phyloP scores from a whole-genome alignment of 1,284 basidiomycete species.

The Melampsora larici-populina region DNA sequence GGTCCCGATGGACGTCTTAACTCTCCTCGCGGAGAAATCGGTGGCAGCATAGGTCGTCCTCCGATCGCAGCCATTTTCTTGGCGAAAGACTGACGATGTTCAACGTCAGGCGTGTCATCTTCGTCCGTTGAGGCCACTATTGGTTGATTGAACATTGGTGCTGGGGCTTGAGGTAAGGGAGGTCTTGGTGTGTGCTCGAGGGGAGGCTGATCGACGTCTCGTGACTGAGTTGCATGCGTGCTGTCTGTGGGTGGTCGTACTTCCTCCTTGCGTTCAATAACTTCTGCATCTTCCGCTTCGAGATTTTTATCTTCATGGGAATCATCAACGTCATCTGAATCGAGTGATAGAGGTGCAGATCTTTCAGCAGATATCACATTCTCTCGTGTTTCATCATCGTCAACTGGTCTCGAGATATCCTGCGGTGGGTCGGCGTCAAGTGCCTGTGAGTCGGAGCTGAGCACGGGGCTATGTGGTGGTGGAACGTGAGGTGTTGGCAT shows the following conservation, averaged over 20 bases:
- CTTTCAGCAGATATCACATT: no score
- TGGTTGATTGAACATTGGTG: background rate
- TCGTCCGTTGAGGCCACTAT: no score
- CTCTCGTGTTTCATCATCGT: no score
- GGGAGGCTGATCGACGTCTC: background rate
- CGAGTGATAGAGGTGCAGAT: no score
- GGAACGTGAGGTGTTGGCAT: background rate
- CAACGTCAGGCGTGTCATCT: background rate
- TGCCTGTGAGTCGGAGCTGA: background rate
- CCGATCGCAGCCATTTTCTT: constrained; percentile 9
- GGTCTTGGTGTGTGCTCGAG: background rate
- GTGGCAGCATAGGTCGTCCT: background rate
- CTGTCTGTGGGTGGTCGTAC: background rate
- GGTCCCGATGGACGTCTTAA: constrained; percentile 6
- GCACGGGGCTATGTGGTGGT: background rate
- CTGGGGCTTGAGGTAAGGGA: background rate
- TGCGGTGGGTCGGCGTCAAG: background rate
- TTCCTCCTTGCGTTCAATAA: no score
- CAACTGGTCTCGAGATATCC: no score
- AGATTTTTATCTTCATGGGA: no score
- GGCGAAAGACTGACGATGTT: constrained; percentile 1
- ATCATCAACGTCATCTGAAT: no score
- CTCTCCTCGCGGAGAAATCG: background rate
- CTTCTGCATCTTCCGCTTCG: no score
- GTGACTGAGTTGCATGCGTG: background rate